Evolutionary conservation across 371 early-diverging fungal genomes (phyloP).

Genomic region (Cokeromyces recurvatus): DNA sequence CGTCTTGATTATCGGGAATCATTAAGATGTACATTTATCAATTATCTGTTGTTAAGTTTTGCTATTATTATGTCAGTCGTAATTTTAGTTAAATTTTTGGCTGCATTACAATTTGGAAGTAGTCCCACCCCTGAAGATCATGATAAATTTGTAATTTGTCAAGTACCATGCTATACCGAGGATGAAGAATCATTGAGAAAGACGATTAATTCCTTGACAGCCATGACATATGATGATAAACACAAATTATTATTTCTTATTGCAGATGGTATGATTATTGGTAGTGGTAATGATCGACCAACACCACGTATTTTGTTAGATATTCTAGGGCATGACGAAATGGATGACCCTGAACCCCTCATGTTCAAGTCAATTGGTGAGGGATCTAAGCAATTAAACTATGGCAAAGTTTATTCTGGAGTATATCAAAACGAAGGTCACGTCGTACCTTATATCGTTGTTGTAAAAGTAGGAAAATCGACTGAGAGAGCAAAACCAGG

Average conservation of each 20-base stretch:
- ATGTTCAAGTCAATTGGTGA: slow-evolving; percentile 86
- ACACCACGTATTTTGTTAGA: slow-evolving; percentile 74
- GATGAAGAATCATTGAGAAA: slow-evolving; percentile 88
- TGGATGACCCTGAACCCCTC: slow-evolving; percentile 49
- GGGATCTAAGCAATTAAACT: slow-evolving; percentile 81
- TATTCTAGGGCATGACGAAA: slow-evolving; percentile 60
- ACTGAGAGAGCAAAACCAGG: slow-evolving; percentile 78
- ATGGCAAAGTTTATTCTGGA: slow-evolving; percentile 92
- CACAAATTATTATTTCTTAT: slow-evolving; percentile 92
- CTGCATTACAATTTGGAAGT: slow-evolving; percentile 83
- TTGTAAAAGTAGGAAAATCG: slow-evolving; percentile 90
- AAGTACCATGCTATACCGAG: slow-evolving; percentile 99
- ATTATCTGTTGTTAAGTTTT: slow-evolving; percentile 78
- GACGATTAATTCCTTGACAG: slow-evolving; percentile 93
- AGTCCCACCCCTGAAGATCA: slow-evolving; percentile 76
- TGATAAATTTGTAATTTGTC: too few relatives aligned
- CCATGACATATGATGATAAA: slow-evolving; percentile 89
- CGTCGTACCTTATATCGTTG: too few relatives aligned
- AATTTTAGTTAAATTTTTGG: slow-evolving; percentile 86
- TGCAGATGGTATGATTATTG: slow-evolving; percentile 85
- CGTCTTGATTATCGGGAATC: slow-evolving; percentile 80
- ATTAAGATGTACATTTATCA: slow-evolving; percentile 78
- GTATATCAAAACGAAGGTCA: slow-evolving; percentile 68
- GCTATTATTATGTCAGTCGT: slow-evolving; percentile 77
- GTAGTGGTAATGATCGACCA: too few relatives aligned